Evolutionary conservation across 1,284 basidiomycete genomes (phyloP).

Genomic region (Melanopsichium pennsylvanicum): DNA sequence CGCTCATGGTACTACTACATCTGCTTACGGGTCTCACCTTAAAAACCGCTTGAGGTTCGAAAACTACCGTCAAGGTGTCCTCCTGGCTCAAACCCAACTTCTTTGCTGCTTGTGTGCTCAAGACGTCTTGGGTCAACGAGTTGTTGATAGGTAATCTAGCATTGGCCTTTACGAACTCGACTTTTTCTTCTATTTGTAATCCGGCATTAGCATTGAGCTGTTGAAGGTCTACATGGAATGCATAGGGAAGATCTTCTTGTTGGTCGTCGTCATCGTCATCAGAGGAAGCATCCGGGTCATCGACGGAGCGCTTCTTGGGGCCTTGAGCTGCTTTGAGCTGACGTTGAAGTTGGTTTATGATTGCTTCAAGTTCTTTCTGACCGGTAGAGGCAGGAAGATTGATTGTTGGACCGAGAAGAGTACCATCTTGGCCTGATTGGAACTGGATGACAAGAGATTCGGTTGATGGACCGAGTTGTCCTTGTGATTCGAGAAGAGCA

Average conservation of each 20-base stretch:
- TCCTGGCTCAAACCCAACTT: slow-evolving; percentile 61
- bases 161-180: slow-evolving; percentile 42
- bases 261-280: slow-evolving; percentile 59
- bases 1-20: slow-evolving; percentile 86
- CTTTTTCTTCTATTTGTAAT: slow-evolving; percentile 6
- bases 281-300: slow-evolving; percentile 35
- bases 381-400: slow-evolving; percentile 58
- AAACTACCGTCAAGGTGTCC: slow-evolving; percentile 62
- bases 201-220: slow-evolving; percentile 25
- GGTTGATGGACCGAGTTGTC: slow-evolving; percentile 54
- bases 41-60: slow-evolving; percentile 88
- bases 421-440: slow-evolving; percentile 56
- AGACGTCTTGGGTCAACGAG: slow-evolving; percentile 55
- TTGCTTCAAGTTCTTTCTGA: slow-evolving; percentile 55
- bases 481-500: slow-evolving; percentile 40
- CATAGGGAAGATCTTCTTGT: slow-evolving; percentile 63
- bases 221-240: slow-evolving; percentile 59
- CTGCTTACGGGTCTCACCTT: slow-evolving; percentile 89
- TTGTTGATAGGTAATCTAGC: slow-evolving; percentile 55
- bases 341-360: slow-evolving; percentile 60
- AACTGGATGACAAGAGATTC: slow-evolving; percentile 62
- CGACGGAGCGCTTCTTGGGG: slow-evolving; percentile 28
- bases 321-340: slow-evolving; percentile 42
- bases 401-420: slow-evolving; percentile 57
- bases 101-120: slow-evolving; percentile 48